Conservation (phyloP, 768 basidiomycete species). For the Nidularia sp. region DNA sequence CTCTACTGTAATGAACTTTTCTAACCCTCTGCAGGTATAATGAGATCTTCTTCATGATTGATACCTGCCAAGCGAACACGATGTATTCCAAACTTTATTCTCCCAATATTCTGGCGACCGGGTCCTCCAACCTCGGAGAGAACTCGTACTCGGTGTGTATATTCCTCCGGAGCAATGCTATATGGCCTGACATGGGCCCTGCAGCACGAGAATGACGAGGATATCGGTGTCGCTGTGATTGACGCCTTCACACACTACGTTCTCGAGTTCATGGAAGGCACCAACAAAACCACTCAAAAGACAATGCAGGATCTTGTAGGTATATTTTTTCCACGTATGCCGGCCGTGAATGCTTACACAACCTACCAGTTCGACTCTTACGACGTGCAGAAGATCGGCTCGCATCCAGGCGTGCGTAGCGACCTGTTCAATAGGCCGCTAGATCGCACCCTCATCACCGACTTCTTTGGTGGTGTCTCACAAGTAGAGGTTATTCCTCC, state of each 20-base stretch:
- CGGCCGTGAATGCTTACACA: background rate
- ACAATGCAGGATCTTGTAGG: slow-evolving; percentile 82
- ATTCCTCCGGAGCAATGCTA: background rate
- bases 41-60: slow-evolving; percentile 96
- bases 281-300: slow-evolving; percentile 83
- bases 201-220: slow-evolving; percentile 89
- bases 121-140: slow-evolving; percentile 78
- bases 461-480: slow-evolving; percentile 87
- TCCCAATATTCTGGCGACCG: slow-evolving; percentile 88
- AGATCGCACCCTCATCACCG: slow-evolving; percentile 62
- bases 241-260: slow-evolving; percentile 93
- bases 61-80: slow-evolving; percentile 96
- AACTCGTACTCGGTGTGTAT: slow-evolving; percentile 86
- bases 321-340: slow-evolving; percentile 5
- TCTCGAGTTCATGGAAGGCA: slow-evolving; percentile 85
- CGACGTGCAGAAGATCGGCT: slow-evolving; percentile 69
- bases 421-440: slow-evolving; percentile 74
- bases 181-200: background rate
- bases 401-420: slow-evolving; percentile 85
- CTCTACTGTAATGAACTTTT: background rate
- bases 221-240: slow-evolving; percentile 94
- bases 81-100: slow-evolving; percentile 94
- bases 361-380: slow-evolving; percentile 73
- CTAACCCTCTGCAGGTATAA: slow-evolving; percentile 60
- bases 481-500: slow-evolving; percentile 61